Percentiles rank a stretch among this genome's conserved stretches.
Evolutionary conservation across 495 filamentous ascomycete species (phyloP).

Genomic region (Neurospora sp.): DNA sequence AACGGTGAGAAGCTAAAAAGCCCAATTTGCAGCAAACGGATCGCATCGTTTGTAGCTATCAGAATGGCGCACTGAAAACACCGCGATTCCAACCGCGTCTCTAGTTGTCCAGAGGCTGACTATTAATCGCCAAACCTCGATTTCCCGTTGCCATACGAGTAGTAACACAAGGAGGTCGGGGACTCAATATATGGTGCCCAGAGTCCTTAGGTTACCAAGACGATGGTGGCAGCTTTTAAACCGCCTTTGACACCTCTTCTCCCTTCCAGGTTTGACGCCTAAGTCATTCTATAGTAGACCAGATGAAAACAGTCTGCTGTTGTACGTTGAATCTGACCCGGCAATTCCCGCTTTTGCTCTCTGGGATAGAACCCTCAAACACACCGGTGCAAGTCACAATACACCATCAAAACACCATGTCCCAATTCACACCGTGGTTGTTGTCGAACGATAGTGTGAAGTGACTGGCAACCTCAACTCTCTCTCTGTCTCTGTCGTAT

Average conservation of each 20-base stretch:
- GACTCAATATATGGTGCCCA: not conserved
- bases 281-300: not conserved
- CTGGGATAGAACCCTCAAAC: not conserved
- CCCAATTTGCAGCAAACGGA: not conserved
- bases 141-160: not conserved
- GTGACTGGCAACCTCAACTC: not conserved
- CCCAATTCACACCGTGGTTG: not conserved
- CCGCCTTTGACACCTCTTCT: not conserved
- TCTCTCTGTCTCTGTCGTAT: not conserved
- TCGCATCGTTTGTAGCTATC: not conserved
- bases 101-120: not conserved
- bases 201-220: not conserved
- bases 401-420: not conserved
- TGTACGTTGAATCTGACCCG: not conserved
- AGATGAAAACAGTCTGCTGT: not conserved
- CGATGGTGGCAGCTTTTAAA: not conserved
- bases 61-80: not conserved
- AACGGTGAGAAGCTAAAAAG: not conserved
- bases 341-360: not conserved
- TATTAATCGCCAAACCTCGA: not conserved
- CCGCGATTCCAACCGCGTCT: not conserved
- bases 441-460: not conserved
- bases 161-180: not conserved
- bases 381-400: not conserved
- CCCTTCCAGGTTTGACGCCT: not conserved